phyloP scores from a whole-genome alignment of 208 protist species.

The Naegleria fowleri region DNA sequence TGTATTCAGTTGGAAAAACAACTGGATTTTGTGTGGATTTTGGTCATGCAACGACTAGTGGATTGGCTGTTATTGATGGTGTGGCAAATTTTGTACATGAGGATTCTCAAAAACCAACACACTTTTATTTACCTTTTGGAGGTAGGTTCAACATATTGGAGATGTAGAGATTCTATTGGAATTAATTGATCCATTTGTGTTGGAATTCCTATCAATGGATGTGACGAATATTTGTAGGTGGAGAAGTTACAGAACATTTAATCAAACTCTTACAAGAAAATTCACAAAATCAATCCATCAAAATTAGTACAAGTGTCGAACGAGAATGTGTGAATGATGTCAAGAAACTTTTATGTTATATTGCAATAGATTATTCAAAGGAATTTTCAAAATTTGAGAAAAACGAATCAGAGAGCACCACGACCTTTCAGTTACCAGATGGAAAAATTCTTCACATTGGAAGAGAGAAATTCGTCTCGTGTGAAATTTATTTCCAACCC shows the following conservation, averaged over 20 bases:
- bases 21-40: not conserved
- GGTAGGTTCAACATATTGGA: too few relatives aligned
- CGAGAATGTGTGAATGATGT: conserved; percentile 37
- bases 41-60: not conserved
- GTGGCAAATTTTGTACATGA: not conserved
- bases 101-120: too few relatives aligned
- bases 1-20: conserved; percentile 31
- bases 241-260: conserved; percentile 87
- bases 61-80: not conserved
- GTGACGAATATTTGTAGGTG: conserved; percentile 51
- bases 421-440: conserved; percentile 45
- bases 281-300: not conserved
- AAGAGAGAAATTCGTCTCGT: conserved; percentile 78
- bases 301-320: conserved; percentile 54
- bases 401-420: not conserved
- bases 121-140: too few relatives aligned
- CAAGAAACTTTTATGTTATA: conserved; percentile 54
- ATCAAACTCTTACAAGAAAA: conserved; percentile 55
- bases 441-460: conserved; percentile 72
- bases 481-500: conserved; percentile 93
- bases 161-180: too few relatives aligned
- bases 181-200: too few relatives aligned
- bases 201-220: too few relatives aligned
- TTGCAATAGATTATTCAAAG: conserved; percentile 58
- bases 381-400: not conserved